A percentile compares a stretch with the other conserved stretches of the same genome.
Conservation (phyloP, 225 moss, liverwort and hornwort genomes). For the Pleurozium schreberi region DNA sequence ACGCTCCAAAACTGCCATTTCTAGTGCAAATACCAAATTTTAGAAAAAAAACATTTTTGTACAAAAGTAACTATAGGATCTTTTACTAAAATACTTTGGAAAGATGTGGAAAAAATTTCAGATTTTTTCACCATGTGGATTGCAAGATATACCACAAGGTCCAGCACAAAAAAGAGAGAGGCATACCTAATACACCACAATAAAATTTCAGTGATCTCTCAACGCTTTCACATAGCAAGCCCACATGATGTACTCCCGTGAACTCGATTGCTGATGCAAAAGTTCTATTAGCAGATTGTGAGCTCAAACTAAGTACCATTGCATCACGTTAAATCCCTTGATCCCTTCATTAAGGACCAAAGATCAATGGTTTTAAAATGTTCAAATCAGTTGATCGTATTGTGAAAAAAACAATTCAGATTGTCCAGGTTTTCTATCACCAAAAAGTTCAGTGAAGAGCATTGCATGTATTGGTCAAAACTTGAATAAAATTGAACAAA, state of each 20-base stretch:
- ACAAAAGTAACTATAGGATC: too few species aligned
- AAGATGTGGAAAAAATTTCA: too few species aligned
- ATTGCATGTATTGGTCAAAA: background rate
- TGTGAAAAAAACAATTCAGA: background rate
- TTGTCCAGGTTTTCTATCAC: too few species aligned
- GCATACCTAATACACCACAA: constrained; percentile 64
- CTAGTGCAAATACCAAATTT: too few species aligned
- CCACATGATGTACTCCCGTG: constrained; percentile 87
- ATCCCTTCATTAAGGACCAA: background rate
- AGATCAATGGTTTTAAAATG: background rate
- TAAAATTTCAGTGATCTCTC: constrained; percentile 81
- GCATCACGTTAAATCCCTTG: background rate
- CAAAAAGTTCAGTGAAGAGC: background rate
- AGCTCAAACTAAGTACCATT: background rate
- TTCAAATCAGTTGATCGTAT: background rate
- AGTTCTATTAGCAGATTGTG: background rate
- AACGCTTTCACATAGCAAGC: constrained; percentile 62
- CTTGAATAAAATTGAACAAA: background rate
- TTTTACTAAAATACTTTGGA: too few species aligned
- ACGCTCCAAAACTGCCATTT: too few species aligned
- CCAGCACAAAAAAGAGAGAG: background rate
- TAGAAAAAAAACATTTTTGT: too few species aligned
- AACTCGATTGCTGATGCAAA: constrained; percentile 56
- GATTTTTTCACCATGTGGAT: too few species aligned
- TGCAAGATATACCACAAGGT: background rate